These are phyloP conservation scores for Bolboschoenus planiculmis DNA, from an alignment of 176 grass and related monocot species.

Conservation along the genomic window DNA sequence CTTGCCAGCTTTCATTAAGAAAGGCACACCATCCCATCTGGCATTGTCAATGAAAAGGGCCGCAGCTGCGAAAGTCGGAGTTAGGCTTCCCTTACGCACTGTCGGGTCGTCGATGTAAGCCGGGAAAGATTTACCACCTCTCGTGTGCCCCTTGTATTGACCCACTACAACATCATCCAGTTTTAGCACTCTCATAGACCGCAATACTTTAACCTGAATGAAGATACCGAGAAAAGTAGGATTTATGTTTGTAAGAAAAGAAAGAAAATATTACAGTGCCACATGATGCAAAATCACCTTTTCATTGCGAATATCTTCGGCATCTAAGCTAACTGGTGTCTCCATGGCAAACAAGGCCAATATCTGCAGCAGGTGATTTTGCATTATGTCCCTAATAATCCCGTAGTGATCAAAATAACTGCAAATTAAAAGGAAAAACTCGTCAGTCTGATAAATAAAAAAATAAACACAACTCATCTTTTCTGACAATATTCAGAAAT, in stretches of 20 bases:
- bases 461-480: not conserved
- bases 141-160: slow-evolving; percentile 86
- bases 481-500: not conserved
- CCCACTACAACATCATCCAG: slow-evolving; percentile 84
- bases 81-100: slow-evolving; percentile 70
- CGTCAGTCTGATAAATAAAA: slow-evolving; percentile 3
- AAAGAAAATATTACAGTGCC: not conserved
- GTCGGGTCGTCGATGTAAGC: slow-evolving; percentile 72
- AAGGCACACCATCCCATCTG: slow-evolving; percentile 90
- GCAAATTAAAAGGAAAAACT: not conserved
- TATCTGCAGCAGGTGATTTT: slow-evolving; percentile 95
- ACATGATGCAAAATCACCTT: slow-evolving; percentile 37
- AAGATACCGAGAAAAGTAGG: not conserved
- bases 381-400: slow-evolving; percentile 97
- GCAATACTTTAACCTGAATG: slow-evolving; percentile 70
- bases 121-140: slow-evolving; percentile 46
- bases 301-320: slow-evolving; percentile 94
- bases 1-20: slow-evolving; percentile 94
- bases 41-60: slow-evolving; percentile 96
- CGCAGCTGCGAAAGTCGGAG: slow-evolving; percentile 83
- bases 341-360: slow-evolving; percentile 95
- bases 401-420: slow-evolving; percentile 95
- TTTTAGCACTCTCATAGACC: slow-evolving; percentile 68
- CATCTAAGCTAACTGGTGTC: slow-evolving; percentile 81
- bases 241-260: not conserved